phyloP scores from a whole-genome alignment of 306 rosid genomes.

The Vigna reflexopilosa region DNA sequence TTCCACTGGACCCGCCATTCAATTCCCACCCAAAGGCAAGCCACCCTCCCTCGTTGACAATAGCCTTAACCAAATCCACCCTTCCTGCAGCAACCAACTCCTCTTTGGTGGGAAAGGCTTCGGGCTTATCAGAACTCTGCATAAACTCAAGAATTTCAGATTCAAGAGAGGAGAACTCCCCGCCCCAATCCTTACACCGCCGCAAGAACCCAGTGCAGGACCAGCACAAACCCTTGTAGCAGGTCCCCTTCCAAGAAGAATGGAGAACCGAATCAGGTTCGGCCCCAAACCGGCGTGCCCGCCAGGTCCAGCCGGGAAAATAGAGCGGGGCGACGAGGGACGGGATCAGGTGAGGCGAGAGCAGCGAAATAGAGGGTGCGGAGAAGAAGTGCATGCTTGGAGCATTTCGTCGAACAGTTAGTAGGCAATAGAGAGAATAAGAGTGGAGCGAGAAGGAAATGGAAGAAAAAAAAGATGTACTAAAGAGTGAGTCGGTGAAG shows the following conservation, averaged over 20 bases:
- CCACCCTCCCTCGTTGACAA: slow-evolving; percentile 81
- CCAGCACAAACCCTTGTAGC: slow-evolving; percentile 39
- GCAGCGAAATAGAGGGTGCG: slow-evolving; percentile 12
- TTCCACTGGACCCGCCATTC: slow-evolving; percentile 44
- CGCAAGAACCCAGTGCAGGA: slow-evolving; percentile 57
- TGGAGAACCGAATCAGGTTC: background rate
- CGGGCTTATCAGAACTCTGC: slow-evolving; percentile 68
- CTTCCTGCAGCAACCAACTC: slow-evolving; percentile 82
- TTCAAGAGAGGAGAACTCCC: slow-evolving; percentile 63
- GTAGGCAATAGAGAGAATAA: background rate
- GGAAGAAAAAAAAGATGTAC: background rate
- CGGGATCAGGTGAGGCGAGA: slow-evolving; percentile 35
- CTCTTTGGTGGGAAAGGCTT: slow-evolving; percentile 71
- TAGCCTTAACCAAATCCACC: slow-evolving; percentile 78
- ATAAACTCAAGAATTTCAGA: slow-evolving; percentile 85
- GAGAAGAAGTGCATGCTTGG: slow-evolving; percentile 74
- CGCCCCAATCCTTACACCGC: slow-evolving; percentile 63
- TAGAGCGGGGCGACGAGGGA: slow-evolving; percentile 32
- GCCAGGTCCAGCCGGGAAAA: slow-evolving; percentile 16
- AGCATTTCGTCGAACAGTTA: slow-evolving; percentile 87
- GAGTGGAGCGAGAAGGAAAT: background rate
- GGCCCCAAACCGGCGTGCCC: slow-evolving; percentile 21
- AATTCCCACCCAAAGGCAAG: slow-evolving; percentile 87
- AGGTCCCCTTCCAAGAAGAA: background rate
- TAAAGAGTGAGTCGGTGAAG: background rate